Conservation (phyloP, 805 yeast species). For the Tetrapisispora pingtungensis region DNA sequence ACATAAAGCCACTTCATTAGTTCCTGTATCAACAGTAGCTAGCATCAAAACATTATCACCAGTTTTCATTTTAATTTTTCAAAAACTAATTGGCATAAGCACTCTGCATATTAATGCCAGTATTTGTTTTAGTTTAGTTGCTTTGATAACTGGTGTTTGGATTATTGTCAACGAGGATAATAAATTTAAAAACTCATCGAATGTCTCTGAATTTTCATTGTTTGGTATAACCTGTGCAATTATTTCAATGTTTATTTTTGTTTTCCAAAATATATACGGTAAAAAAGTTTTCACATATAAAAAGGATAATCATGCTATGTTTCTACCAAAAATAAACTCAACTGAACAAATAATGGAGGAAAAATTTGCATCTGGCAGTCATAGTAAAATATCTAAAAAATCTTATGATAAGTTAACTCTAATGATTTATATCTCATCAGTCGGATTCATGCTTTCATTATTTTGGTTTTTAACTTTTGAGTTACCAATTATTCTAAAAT, state of each 20-base stretch:
- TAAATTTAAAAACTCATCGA: neutral
- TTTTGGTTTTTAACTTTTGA: conserved; percentile 66
- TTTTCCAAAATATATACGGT: conserved; percentile 78
- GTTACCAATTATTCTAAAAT: conserved; percentile 30
- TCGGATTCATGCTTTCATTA: conserved; percentile 63
- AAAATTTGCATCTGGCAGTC: conserved; percentile 7
- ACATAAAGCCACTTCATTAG: conserved; percentile 53
- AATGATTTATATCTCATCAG: conserved; percentile 65
- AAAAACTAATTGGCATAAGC: conserved; percentile 31
- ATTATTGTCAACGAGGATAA: conserved; percentile 21
- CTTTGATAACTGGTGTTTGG: conserved; percentile 25
- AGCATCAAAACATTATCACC: conserved; percentile 64
- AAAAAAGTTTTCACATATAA: conserved; percentile 61
- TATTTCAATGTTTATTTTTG: conserved; percentile 62
- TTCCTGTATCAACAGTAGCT: conserved; percentile 60
- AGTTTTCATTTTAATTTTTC: conserved; percentile 46
- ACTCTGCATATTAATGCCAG: conserved; percentile 9
- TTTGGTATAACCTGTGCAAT: conserved; percentile 62
- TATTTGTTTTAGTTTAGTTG: conserved; percentile 17
- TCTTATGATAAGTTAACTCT: conserved; percentile 74
- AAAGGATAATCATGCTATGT: conserved; percentile 3
- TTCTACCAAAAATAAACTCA: neutral
- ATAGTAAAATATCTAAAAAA: conserved; percentile 6
- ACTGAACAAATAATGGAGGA: neutral
- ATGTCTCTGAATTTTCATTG: conserved; percentile 10